phyloP scores from a whole-genome alignment of 169 alveolate genomes.

The Ichthyophthirius multifiliis region DNA sequence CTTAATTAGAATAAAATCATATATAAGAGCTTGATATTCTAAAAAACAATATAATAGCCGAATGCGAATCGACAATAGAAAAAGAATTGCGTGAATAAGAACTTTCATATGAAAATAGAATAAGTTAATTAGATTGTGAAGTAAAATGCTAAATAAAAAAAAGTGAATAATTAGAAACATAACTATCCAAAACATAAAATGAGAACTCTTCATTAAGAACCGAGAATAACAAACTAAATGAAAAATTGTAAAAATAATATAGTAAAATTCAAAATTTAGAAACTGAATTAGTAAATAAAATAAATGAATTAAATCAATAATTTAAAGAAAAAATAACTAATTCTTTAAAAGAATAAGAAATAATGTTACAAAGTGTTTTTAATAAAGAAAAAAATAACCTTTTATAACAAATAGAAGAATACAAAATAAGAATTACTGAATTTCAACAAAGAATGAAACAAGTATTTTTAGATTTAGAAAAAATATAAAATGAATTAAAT shows the following conservation, averaged over 20 bases:
- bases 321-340: background rate
- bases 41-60: background rate
- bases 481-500: background rate
- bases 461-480: background rate
- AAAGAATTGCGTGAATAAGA: background rate
- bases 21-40: background rate
- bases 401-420: background rate
- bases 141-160: background rate
- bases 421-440: background rate
- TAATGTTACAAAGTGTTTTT: background rate
- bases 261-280: background rate
- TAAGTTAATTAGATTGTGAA: background rate
- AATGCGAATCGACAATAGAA: slow-evolving; percentile 8
- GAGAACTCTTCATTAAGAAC: background rate
- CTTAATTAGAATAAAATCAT: background rate
- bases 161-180: background rate
- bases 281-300: background rate
- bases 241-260: background rate
- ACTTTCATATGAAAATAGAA: background rate
- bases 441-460: background rate
- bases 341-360: background rate
- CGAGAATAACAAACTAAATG: background rate
- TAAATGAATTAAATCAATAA: background rate
- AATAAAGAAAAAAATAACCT: background rate
- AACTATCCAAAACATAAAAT: background rate